Conservation (phyloP, 1,139 yeast genomes). For the Eremothecium cymbalariae region DNA sequence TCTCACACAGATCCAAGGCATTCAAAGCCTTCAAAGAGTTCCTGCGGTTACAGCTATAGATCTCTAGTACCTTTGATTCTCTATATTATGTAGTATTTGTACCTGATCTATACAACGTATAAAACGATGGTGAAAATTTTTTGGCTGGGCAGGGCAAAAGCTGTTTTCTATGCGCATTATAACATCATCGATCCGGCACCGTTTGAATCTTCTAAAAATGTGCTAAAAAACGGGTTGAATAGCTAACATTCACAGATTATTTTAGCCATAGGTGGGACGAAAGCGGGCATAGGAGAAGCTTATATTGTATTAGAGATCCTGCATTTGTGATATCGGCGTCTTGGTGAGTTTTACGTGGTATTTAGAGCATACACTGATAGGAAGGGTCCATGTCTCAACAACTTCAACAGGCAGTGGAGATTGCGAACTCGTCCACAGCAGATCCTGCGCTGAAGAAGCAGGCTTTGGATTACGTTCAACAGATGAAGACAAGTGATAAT, state of each 20-base stretch:
- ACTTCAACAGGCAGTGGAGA: slow-evolving; percentile 86
- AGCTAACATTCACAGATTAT: too few species aligned
- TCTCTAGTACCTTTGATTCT: slow-evolving; percentile 1
- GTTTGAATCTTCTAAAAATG: slow-evolving; percentile 1
- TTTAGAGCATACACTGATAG: neutral
- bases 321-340: too few species aligned
- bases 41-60: too few species aligned
- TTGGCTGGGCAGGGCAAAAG: slow-evolving; percentile 1
- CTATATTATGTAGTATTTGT: too few species aligned
- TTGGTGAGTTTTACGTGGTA: too few species aligned
- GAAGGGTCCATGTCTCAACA: slow-evolving; percentile 57
- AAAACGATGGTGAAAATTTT: slow-evolving; percentile 5
- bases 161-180: too few species aligned
- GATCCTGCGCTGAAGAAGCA: slow-evolving; percentile 65
- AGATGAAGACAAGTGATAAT: slow-evolving; percentile 63
- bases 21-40: slow-evolving; percentile 60
- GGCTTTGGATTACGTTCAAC: slow-evolving; percentile 74
- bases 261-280: neutral
- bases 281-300: neutral
- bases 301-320: neutral
- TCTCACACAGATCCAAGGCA: slow-evolving; percentile 84
- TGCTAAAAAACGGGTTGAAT: too few species aligned
- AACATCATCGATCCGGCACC: slow-evolving; percentile 3
- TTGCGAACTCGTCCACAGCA: slow-evolving; percentile 75
- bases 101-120: too few species aligned